Evolutionary conservation across 371 early-diverging fungal species (phyloP), one percentile per base, ranked within the genome.

Genomic region (Rhizopus microsporus): DNA sequence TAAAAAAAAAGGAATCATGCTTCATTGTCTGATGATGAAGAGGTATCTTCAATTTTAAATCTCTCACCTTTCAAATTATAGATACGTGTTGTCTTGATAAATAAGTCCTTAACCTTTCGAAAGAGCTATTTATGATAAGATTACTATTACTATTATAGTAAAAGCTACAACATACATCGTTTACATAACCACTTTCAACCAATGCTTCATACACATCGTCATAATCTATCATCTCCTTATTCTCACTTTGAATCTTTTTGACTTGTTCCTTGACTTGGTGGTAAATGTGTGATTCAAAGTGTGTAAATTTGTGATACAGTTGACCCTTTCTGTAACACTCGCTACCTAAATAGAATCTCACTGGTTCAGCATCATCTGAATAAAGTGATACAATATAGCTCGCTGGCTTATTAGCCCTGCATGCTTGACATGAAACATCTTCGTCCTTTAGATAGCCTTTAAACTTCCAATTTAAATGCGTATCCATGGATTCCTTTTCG

Each of bases 301-400:
- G 57, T 0, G 43, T 49, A 38, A 60, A 54, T 5, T 48, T 32
- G 47, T 67, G 67, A 53, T 62, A 67, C 56, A 56, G 39, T 34
- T 59, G n/a, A 5, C 59, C 63, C 30, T 63, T 62, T 49, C 47
- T 57, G 49, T 42, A 56, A 35, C 67, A 67, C 16, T 63, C 67
- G 33, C 57, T 62, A 7, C 67, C 67, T 7, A 67, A n/a, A 56
- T 48, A 30, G 12, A 62, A 67, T 7, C n/a, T 54, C 0, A 17
- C 33, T 23, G 10, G 7, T 3, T 35, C 8, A 15, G 31, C 6
- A 35, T 42, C 51, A 10, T 58, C 52, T 32, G 58, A 54, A 56
- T 16, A 59, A 9, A 66, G 50, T 1, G n/a, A 44, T 1, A 67
- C 23, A 5, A 30, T 35, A 0, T 34, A 31, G 1, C 43, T 53